Conservation (phyloP, 2,329 filamentous ascomycete genomes). For the Myriosclerotinia duriaeana region DNA sequence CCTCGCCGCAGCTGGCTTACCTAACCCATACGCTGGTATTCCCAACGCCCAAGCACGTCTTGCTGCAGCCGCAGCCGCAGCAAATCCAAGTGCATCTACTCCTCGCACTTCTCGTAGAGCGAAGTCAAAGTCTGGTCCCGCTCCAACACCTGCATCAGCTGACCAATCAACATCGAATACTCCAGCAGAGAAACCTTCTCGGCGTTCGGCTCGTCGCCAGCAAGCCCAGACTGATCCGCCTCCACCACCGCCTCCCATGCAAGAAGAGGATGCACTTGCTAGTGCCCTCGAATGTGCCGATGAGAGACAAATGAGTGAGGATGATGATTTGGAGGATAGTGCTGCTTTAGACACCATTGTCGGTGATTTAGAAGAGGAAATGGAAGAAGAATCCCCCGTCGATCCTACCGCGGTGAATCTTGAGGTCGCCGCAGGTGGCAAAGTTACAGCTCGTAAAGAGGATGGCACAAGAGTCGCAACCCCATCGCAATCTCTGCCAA, state of each 20-base stretch:
- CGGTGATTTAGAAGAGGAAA: slow-evolving; percentile 84
- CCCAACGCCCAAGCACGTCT: slow-evolving; percentile 36
- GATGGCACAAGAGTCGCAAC: slow-evolving; percentile 86
- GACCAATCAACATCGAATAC: slow-evolving; percentile 44
- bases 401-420: slow-evolving; percentile 88
- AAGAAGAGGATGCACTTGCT: slow-evolving; percentile 61
- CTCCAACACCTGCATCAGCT: slow-evolving; percentile 45
- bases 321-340: slow-evolving; percentile 64
- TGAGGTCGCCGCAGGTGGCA: slow-evolving; percentile 82
- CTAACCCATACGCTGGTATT: slow-evolving; percentile 46
- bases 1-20: slow-evolving; percentile 70
- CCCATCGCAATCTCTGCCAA: slow-evolving; percentile 62
- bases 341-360: slow-evolving; percentile 80
- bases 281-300: slow-evolving; percentile 88
- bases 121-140: slow-evolving; percentile 49
- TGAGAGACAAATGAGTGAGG: slow-evolving; percentile 78
- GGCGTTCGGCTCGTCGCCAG: slow-evolving; percentile 64
- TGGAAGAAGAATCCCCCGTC: slow-evolving; percentile 69
- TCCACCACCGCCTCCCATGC: slow-evolving; percentile 52
- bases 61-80: slow-evolving; percentile 38
- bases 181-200: slow-evolving; percentile 59
- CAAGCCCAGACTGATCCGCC: slow-evolving; percentile 54
- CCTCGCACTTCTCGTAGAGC: slow-evolving; percentile 37
- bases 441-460: slow-evolving; percentile 86
- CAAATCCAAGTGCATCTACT: slow-evolving; percentile 45